These are phyloP conservation scores for Centrapalus pauciflorus DNA, from an alignment of 129 eudicot species.

Conservation along the genomic window DNA sequence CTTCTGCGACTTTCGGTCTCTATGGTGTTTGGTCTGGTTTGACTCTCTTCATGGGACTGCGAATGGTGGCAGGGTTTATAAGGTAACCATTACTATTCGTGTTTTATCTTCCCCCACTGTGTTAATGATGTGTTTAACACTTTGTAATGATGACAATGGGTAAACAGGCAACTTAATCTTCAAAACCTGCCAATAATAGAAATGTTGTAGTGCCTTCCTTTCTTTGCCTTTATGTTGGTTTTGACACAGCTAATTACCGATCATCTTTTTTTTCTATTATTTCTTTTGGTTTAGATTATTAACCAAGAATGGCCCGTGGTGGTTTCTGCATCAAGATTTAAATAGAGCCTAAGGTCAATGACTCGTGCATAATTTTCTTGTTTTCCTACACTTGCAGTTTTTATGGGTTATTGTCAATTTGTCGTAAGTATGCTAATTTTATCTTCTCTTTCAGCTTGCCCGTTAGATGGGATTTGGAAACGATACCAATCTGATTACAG, in stretches of 20 bases:
- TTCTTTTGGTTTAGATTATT: constrained; percentile 41
- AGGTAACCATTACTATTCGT: constrained; percentile 37
- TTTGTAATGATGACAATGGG: background rate
- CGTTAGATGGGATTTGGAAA: constrained; percentile 12
- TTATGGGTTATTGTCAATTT: background rate
- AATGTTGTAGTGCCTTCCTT: background rate
- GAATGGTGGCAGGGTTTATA: constrained; percentile 70
- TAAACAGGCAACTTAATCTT: background rate
- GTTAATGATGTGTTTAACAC: background rate
- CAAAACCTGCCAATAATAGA: too few relatives aligned
- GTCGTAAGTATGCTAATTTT: background rate
- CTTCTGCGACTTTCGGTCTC: constrained; percentile 65
- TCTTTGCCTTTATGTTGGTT: background rate
- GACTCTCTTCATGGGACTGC: constrained; percentile 86
- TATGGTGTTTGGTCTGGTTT: constrained; percentile 92
- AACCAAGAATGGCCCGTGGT: constrained; percentile 65
- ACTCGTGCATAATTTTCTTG: background rate
- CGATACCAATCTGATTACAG: background rate
- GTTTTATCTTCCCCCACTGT: too few relatives aligned
- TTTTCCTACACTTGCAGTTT: background rate
- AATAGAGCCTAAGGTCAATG: constrained; percentile 40
- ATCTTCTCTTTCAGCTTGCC: background rate
- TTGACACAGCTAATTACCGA: background rate
- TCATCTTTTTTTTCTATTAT: background rate
- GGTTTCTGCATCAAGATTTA: constrained; percentile 67